Base-by-base conservation (phyloP, 2,329 filamentous ascomycete species). In the Claviceps sp. region DNA sequence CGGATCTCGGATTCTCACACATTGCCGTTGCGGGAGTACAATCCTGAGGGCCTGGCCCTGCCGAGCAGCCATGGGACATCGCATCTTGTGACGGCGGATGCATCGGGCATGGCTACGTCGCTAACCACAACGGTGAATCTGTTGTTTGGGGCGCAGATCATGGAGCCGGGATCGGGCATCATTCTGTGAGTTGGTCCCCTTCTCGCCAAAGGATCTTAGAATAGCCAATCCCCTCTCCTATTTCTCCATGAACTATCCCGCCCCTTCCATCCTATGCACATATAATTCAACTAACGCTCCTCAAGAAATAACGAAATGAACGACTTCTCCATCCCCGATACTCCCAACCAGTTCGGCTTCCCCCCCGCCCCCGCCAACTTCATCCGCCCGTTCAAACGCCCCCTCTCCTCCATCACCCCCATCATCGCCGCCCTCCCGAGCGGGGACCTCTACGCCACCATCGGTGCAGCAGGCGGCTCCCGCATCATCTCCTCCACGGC, bases 81-180 rank as follows among this genome's bases (percentile, higher is more conserved):
- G 17, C 86, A 89, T 58, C 70, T 90, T 8, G 81, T 87, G 0
- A 74, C 86, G 0, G 81, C 84, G 0, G 91, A 96, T 65, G 66
- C 68, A 7, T 74, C 77, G 0, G 90, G 90, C 6, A 73, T 95
- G 65, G 82, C 89, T 2, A 77, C 94, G 39, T 85, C 86, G 1
- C 74, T 89, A 13, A 96, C 90, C 0, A 93, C 89, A 1, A 96
- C 91, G 0, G 73, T 96, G 52, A 96, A 96, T 66, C 74, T 93
- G 4, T 74, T 93, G 3, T 97, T 95, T 60, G 91, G 91, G 46
- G 84, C 82, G 30, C 75, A 81, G 19, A 66, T 95, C 56, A 81
- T 95, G 68, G 85, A 91, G 1, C 87, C 89, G 0, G 77, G 84
- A 59, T 90, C 89, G 0, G 90, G 90, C 17, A 76, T 95, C 53